phyloP scores from a whole-genome alignment of 768 basidiomycete genomes.

The Dendrothele bispora region DNA sequence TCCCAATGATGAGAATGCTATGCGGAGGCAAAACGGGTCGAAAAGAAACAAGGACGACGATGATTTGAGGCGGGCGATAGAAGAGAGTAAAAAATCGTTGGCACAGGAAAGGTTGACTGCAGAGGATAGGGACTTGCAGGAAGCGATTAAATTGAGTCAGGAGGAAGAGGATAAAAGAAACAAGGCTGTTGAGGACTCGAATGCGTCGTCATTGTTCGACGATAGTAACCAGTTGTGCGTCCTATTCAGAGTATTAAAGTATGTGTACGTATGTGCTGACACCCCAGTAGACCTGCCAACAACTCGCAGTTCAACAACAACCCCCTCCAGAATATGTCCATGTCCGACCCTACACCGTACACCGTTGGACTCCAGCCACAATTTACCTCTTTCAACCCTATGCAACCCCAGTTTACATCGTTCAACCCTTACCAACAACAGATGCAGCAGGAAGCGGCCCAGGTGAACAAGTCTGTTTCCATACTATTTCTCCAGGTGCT shows the following conservation, averaged over 20 bases:
- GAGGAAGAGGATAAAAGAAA: constrained; percentile 85
- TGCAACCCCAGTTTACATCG: constrained; percentile 68
- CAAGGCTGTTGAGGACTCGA: constrained; percentile 70
- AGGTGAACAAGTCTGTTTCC: too few species aligned
- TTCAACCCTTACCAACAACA: constrained; percentile 97
- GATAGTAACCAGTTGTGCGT: constrained; percentile 79
- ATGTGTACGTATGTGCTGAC: too few species aligned
- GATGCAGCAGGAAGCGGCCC: constrained; percentile 84
- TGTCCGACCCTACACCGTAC: constrained; percentile 61
- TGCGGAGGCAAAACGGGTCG: constrained; percentile 5
- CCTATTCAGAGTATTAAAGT: too few species aligned
- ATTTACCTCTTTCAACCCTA: constrained; percentile 36
- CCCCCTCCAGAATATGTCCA: constrained; percentile 57
- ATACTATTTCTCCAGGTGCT: too few species aligned
- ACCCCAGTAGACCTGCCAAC: constrained; percentile 30
- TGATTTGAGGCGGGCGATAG: constrained; percentile 83
- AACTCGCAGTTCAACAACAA: constrained; percentile 38
- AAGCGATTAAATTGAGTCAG: constrained; percentile 83
- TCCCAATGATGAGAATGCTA: constrained; percentile 47
- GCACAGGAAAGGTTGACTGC: constrained; percentile 69
- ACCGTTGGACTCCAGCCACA: constrained; percentile 57
- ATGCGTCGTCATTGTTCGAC: constrained; percentile 79
- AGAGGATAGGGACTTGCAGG: constrained; percentile 82
- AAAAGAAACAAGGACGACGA: constrained; percentile 63
- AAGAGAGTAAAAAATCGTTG: constrained; percentile 78